Evolutionary conservation across 176 grass and related monocot genomes (phyloP).

Genomic region (Aechmea fasciata): DNA sequence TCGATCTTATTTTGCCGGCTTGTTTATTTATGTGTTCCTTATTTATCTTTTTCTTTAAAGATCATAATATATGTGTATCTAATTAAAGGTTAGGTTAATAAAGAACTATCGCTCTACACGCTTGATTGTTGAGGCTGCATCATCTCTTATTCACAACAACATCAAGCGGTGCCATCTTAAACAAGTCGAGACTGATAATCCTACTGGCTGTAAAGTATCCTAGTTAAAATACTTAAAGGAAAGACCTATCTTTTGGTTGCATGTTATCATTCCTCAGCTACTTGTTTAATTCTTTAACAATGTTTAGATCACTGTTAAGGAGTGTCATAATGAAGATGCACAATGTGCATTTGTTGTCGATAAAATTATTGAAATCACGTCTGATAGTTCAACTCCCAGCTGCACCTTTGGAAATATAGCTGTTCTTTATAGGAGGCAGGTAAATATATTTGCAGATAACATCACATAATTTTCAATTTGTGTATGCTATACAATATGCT

Average conservation of each 20-base stretch:
- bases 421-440: slow-evolving; percentile 84
- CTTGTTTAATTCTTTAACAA: slow-evolving; percentile 22
- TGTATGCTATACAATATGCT: slow-evolving; percentile 15
- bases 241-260: neutral
- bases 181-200: slow-evolving; percentile 72
- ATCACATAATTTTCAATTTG: neutral
- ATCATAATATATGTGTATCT: slow-evolving; percentile 15
- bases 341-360: slow-evolving; percentile 93
- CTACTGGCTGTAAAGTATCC: slow-evolving; percentile 70
- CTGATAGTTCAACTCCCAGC: slow-evolving; percentile 30
- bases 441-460: slow-evolving; percentile 19
- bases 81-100: slow-evolving; percentile 70
- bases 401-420: slow-evolving; percentile 60
- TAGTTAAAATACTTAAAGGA: slow-evolving; percentile 16
- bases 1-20: neutral
- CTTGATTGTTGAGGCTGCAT: slow-evolving; percentile 88
- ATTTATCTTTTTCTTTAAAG: slow-evolving; percentile 10
- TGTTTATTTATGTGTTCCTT: slow-evolving; percentile 8
- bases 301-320: slow-evolving; percentile 72
- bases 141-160: slow-evolving; percentile 83
- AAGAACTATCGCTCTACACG: slow-evolving; percentile 89
- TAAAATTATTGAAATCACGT: slow-evolving; percentile 87
- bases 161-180: slow-evolving; percentile 47
- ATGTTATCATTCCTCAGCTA: slow-evolving; percentile 3
- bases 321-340: slow-evolving; percentile 84